Conservation (phyloP, 345 rosid species). For the Dovyalis caffra region DNA sequence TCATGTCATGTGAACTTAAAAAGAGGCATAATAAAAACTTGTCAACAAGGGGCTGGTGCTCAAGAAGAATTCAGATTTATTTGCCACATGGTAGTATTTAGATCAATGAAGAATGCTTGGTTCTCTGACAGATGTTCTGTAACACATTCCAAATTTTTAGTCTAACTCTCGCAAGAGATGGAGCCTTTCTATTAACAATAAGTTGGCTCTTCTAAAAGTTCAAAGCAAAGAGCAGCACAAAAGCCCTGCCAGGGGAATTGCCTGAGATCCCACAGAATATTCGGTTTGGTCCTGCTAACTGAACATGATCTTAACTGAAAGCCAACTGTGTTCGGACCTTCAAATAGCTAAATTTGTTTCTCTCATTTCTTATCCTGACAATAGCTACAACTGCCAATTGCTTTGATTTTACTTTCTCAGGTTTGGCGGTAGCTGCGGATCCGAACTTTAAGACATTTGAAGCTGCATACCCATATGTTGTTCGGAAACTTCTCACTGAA, state of each 20-base stretch:
- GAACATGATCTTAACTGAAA: not conserved
- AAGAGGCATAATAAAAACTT: not conserved
- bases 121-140: not conserved
- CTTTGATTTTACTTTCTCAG: conserved; percentile 37
- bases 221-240: not conserved
- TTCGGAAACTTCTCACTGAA: conserved; percentile 76
- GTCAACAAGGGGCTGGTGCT: no score
- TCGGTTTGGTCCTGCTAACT: not conserved
- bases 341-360: not conserved
- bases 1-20: not conserved
- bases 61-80: not conserved
- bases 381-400: not conserved
- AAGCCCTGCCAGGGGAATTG: no score
- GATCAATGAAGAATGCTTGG: not conserved
- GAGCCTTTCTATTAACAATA: not conserved
- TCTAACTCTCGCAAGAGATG: not conserved
- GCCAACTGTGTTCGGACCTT: not conserved
- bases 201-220: no score
- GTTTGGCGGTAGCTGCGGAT: conserved; percentile 85
- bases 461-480: conserved; percentile 92
- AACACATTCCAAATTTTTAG: not conserved
- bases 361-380: not conserved
- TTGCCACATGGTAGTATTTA: not conserved
- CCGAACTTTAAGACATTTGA: conserved; percentile 84
- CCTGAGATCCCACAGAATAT: not conserved